Evolutionary conservation across 106 monocot species (phyloP).

Genomic region (Phalaenopsis equestris): DNA sequence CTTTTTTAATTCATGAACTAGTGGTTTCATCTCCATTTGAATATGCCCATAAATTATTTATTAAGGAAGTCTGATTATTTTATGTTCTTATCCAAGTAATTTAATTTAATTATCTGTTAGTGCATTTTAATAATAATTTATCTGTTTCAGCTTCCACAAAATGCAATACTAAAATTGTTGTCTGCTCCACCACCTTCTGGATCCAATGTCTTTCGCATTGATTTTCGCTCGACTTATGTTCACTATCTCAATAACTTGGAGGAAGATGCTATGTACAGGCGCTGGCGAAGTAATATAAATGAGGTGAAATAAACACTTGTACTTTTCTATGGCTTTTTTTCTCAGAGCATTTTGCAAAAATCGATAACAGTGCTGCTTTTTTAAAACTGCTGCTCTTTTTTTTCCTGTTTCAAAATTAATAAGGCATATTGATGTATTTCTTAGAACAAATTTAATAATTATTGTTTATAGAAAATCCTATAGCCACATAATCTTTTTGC

Average conservation of each 20-base stretch:
- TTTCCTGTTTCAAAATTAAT: neutral
- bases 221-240: constrained; percentile 83
- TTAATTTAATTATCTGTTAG: neutral
- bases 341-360: neutral
- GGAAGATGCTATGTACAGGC: constrained; percentile 82
- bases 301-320: constrained; percentile 39
- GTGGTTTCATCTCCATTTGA: neutral
- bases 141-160: constrained; percentile 72
- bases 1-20: too few relatives aligned
- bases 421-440: neutral
- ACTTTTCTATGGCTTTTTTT: constrained; percentile 6
- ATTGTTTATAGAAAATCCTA: neutral
- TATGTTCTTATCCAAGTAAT: constrained; percentile 2
- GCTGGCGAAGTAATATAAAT: constrained; percentile 86
- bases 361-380: neutral
- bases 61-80: neutral
- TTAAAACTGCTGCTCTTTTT: neutral
- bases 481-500: neutral
- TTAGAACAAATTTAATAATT: neutral
- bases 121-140: neutral
- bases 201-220: constrained; percentile 68
- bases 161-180: constrained; percentile 65
- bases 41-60: neutral
- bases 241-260: constrained; percentile 94
- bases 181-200: constrained; percentile 60